These are phyloP conservation scores for Glycyrrhiza uralensis DNA, from an alignment of 306 rosid genomes.

Conservation along the genomic window DNA sequence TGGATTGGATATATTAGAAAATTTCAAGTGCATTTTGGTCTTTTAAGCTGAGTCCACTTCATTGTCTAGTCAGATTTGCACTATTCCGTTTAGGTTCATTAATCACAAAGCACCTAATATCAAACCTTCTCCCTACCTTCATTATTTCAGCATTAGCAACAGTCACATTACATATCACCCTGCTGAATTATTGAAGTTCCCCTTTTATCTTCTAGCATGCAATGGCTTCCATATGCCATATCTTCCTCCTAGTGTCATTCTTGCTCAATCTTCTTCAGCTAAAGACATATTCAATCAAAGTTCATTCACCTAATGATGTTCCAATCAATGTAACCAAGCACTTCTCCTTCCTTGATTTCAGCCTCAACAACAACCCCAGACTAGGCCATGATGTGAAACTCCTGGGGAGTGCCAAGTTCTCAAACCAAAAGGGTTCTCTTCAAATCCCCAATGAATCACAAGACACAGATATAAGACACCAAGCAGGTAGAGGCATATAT, in stretches of 20 bases:
- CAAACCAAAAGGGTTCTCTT: conserved; percentile 43
- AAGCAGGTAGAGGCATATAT: conserved; percentile 71
- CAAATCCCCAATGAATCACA: conserved; percentile 63
- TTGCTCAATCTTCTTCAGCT: conserved; percentile 10
- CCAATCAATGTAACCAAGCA: conserved; percentile 54
- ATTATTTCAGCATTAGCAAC: neutral
- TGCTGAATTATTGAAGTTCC: conserved; percentile 2
- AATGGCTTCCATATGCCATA: conserved; percentile 39
- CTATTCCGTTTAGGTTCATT: neutral
- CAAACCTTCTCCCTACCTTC: conserved; percentile 2
- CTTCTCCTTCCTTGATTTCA: conserved; percentile 58
- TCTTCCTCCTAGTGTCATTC: conserved; percentile 20
- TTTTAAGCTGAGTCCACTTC: neutral
- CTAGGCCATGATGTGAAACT: conserved; percentile 53
- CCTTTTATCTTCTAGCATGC: neutral
- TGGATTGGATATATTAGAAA: neutral
- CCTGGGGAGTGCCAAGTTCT: conserved; percentile 64
- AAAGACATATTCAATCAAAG: neutral
- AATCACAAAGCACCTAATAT: neutral
- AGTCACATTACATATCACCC: neutral
- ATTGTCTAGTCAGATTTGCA: conserved; percentile 10
- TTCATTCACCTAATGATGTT: conserved; percentile 39
- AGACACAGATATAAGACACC: conserved; percentile 45
- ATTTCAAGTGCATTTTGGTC: neutral
- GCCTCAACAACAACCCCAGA: conserved; percentile 39